These are phyloP conservation scores for Xanthoparmelia taractica DNA, from an alignment of 495 filamentous ascomycete species.

Conservation along the genomic window DNA sequence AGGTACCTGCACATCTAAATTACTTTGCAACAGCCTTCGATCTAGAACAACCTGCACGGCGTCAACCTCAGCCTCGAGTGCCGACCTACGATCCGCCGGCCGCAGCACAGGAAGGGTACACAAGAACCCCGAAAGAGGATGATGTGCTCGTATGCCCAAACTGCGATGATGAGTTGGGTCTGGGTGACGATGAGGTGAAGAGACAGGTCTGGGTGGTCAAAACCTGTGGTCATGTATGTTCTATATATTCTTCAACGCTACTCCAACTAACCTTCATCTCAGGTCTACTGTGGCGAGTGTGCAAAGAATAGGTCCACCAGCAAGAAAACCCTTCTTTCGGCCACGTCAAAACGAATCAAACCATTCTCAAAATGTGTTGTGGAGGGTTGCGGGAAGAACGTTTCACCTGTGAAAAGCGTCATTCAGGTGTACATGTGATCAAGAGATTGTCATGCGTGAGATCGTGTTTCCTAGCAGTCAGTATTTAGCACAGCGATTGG, in stretches of 20 bases:
- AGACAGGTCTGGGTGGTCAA: conserved; percentile 68
- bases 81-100: conserved; percentile 51
- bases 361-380: conserved; percentile 46
- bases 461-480: conserved; percentile 1
- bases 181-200: conserved; percentile 46
- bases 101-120: conserved; percentile 54
- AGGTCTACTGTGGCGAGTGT: conserved; percentile 71
- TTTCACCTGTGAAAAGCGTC: conserved; percentile 36
- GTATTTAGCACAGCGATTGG: conserved; percentile 13
- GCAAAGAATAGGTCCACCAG: conserved; percentile 42
- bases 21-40: conserved; percentile 25
- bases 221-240: conserved; percentile 66
- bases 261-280: conserved; percentile 3
- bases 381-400: conserved; percentile 38
- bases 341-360: conserved; percentile 13
- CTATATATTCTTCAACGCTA: conserved; percentile 19
- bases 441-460: not conserved
- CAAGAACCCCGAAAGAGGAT: conserved; percentile 52
- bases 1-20: conserved; percentile 30
- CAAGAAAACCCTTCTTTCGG: conserved; percentile 30
- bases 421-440: conserved; percentile 44
- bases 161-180: conserved; percentile 62
- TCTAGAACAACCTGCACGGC: conserved; percentile 28
- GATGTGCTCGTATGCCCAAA: conserved; percentile 64
- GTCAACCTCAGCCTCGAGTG: conserved; percentile 23